phyloP scores from a whole-genome alignment of 2,329 filamentous ascomycete genomes.

The Trichoderma sp. region DNA sequence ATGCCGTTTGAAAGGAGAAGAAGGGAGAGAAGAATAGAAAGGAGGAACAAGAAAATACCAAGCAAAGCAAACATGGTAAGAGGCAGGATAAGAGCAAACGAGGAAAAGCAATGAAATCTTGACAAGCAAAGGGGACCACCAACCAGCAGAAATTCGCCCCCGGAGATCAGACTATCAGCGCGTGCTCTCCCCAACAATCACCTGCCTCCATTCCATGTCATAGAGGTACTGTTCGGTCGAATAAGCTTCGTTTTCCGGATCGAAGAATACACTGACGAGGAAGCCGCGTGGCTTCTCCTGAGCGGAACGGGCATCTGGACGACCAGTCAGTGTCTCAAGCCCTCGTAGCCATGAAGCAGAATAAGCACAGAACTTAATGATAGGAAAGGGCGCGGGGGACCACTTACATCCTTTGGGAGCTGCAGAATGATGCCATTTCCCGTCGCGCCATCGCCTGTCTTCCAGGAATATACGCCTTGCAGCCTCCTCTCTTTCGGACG shows the following conservation, averaged over 20 bases:
- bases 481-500: rapidly evolving
- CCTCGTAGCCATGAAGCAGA: not conserved
- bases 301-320: not conserved
- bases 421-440: slow-evolving; percentile 33
- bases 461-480: slow-evolving; percentile 34
- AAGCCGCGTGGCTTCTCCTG: slow-evolving; percentile 39
- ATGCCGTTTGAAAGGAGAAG: too few species aligned
- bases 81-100: not conserved
- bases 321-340: not conserved
- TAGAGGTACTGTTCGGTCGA: slow-evolving; percentile 36
- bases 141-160: not conserved
- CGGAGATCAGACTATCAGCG: not conserved
- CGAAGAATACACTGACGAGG: slow-evolving; percentile 40
- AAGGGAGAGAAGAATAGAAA: too few species aligned
- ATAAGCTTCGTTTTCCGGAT: slow-evolving; percentile 36
- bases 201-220: slow-evolving; percentile 35
- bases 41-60: too few species aligned
- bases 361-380: too few species aligned
- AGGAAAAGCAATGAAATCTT: not conserved
- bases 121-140: not conserved
- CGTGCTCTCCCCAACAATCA: slow-evolving; percentile 34
- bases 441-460: slow-evolving; percentile 34
- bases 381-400: not conserved
- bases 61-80: too few species aligned
- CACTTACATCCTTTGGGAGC: slow-evolving; percentile 37